A percentile compares a stretch with the other conserved stretches of the same genome.
Conservation (phyloP, 495 filamentous ascomycete species). For the Hypoxylon cercidicola region DNA sequence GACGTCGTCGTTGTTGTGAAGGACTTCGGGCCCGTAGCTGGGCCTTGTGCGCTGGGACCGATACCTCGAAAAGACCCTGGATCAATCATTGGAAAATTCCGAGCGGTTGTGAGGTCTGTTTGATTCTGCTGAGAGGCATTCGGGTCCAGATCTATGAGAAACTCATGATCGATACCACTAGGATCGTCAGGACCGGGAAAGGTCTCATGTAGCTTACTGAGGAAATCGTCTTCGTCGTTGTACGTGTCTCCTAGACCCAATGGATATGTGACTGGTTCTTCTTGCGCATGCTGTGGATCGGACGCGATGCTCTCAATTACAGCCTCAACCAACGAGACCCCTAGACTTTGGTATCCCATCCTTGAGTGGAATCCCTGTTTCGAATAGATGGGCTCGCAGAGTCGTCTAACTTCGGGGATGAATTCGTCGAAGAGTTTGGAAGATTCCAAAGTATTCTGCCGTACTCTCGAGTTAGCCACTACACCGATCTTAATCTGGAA, state of each 20-base stretch:
- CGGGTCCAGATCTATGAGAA: constrained; percentile 7
- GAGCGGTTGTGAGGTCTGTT: constrained; percentile 4
- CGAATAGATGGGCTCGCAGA: constrained; percentile 55
- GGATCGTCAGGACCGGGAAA: constrained; percentile 18
- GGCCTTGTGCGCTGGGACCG: constrained; percentile 12
- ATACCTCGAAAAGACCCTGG: constrained; percentile 22
- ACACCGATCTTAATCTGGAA: neutral
- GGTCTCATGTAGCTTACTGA: constrained; percentile 28
- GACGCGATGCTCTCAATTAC: constrained; percentile 39
- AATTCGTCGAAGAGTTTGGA: constrained; percentile 48
- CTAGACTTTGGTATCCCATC: constrained; percentile 50
- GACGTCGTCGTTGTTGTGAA: constrained; percentile 36
- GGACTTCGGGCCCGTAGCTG: constrained; percentile 17
- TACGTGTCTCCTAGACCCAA: constrained; percentile 13
- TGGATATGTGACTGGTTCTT: constrained; percentile 22
- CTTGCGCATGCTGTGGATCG: constrained; percentile 29
- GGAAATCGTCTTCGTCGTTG: constrained; percentile 27
- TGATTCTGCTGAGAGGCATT: constrained; percentile 27
- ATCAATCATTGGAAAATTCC: constrained; percentile 19
- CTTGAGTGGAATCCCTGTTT: constrained; percentile 46
- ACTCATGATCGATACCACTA: constrained; percentile 4
- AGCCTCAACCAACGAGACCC: constrained; percentile 50
- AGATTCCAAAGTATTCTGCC: constrained; percentile 46
- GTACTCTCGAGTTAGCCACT: constrained; percentile 32
- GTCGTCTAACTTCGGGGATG: constrained; percentile 43